Base-by-base conservation (phyloP, 768 basidiomycete species). In the Trametes maxima region DNA sequence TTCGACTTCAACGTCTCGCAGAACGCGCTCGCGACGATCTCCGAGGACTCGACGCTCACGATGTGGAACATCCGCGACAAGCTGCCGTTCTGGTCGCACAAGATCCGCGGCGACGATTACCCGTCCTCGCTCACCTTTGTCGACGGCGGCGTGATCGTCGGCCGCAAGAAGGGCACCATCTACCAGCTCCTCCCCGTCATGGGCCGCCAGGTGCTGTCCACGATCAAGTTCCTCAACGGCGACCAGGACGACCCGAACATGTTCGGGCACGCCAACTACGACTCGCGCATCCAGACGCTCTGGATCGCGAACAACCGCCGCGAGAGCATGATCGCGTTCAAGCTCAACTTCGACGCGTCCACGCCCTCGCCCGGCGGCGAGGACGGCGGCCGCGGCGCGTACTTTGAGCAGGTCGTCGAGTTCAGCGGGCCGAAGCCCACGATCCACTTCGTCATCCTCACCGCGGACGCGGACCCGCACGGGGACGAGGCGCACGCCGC, bases 251-350 rank as follows among this genome's bases (percentile, higher is more conserved):
- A 93, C 68, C 79, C 78, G 16, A 90, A 92, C 10, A 94, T 94
- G 90, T 94, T 92, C 71, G 90, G 92, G 14, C 92, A 94, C 68
- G 85, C 89, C 65, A 88, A 84, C 68, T 94, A 94, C 69, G 92
- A 94, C 75, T 81, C 89, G 0, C 79, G 90, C 46, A 93, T 94
- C 61, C 89, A 90, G 75, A 93, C 90, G 0, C 78, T 94, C 33
- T 94, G 92, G 92, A 81, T 94, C 19, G 92, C 92, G 54, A 93
- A 93, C 70, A 90, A 85, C 72, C 85, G 89, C 46, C 83, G 92
- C 22, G 90, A 92, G 61, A 93, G 91, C 72, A 80, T 94, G 76
- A 84, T 94, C 37, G 92, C 90, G 14, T 79, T 92, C 69, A 90
- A 86, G 73, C 80, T 93, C 59, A 83, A 83, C 56, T 80, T 90